phyloP scores from a whole-genome alignment of 257 asterid species.

The Nicotiana knightiana region DNA sequence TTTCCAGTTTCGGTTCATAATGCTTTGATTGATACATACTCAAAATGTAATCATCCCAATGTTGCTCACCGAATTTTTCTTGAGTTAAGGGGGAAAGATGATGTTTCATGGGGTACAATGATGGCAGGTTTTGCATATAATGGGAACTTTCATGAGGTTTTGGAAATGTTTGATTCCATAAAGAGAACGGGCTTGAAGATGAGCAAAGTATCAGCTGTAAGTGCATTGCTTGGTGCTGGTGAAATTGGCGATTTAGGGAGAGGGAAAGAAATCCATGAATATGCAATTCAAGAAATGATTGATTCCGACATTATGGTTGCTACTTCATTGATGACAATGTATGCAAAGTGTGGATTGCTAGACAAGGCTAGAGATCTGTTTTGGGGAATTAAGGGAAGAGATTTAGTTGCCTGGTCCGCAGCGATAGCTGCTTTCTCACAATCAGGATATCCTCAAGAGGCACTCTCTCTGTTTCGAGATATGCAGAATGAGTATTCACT shows the following conservation, averaged over 20 bases:
- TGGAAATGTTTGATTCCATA: conserved; percentile 24
- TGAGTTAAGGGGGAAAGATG: conserved; percentile 21
- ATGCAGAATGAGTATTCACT: conserved; percentile 29
- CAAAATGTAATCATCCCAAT: conserved; percentile 23
- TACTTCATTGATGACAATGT: conserved; percentile 37
- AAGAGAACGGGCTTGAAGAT: conserved; percentile 14
- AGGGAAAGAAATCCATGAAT: conserved; percentile 31
- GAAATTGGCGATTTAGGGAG: conserved; percentile 28
- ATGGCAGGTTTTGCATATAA: conserved; percentile 42
- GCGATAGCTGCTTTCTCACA: conserved; percentile 40
- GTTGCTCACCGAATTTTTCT: conserved; percentile 21
- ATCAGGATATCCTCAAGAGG: conserved; percentile 34
- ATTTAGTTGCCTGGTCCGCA: conserved; percentile 41
- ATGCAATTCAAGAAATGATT: conserved; percentile 17
- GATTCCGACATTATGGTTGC: conserved; percentile 25
- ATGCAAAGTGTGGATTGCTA: conserved; percentile 32
- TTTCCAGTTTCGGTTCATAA: conserved; percentile 28
- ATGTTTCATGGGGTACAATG: conserved; percentile 43
- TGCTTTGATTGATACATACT: conserved; percentile 35
- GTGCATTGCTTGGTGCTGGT: conserved; percentile 31
- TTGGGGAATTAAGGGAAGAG: conserved; percentile 19
- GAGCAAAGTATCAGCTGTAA: conserved; percentile 29
- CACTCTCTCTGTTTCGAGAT: conserved; percentile 27
- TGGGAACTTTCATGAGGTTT: conserved; percentile 23
- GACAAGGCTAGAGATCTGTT: conserved; percentile 29